A percentile compares a stretch with the other conserved stretches of the same genome.
phyloP scores from a whole-genome alignment of 2,329 filamentous ascomycete species.

The Cadophora sp. region DNA sequence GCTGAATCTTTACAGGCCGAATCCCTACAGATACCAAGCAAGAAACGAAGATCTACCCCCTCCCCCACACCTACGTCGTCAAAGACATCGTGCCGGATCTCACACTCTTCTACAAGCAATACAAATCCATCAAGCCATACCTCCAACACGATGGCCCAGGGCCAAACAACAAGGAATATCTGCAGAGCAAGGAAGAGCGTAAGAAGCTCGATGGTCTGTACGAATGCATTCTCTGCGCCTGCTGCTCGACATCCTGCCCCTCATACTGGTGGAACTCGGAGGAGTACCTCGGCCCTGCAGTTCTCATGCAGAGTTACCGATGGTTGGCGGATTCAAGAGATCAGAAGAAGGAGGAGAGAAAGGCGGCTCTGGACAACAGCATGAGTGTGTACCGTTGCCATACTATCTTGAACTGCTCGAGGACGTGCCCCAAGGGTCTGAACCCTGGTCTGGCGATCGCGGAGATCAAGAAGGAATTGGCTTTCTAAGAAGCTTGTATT shows the following conservation, averaged over 20 bases:
- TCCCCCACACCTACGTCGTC: slow-evolving; percentile 98
- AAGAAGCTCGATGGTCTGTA: slow-evolving; percentile 95
- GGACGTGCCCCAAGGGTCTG: slow-evolving; percentile 97
- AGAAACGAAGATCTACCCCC: slow-evolving; percentile 94
- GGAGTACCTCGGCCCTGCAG: slow-evolving; percentile 96
- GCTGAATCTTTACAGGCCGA: slow-evolving; percentile 69
- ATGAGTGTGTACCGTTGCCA: slow-evolving; percentile 99
- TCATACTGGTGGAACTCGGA: slow-evolving; percentile 99
- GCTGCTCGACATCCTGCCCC: slow-evolving; percentile 99
- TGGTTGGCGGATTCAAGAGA: slow-evolving; percentile 97
- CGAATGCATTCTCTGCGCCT: slow-evolving; percentile 99
- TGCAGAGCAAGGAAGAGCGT: slow-evolving; percentile 89
- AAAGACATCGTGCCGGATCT: slow-evolving; percentile 98
- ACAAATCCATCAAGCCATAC: slow-evolving; percentile 99
- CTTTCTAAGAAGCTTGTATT: slow-evolving; percentile 48
- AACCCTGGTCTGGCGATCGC: slow-evolving; percentile 96
- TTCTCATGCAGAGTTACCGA: slow-evolving; percentile 96
- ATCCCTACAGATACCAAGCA: slow-evolving; percentile 83
- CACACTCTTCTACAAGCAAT: slow-evolving; percentile 99
- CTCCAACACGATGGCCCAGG: slow-evolving; percentile 88
- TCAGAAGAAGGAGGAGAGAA: slow-evolving; percentile 85
- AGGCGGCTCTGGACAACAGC: slow-evolving; percentile 92
- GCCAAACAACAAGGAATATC: slow-evolving; percentile 88
- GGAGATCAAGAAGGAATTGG: slow-evolving; percentile 98
- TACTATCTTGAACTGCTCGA: slow-evolving; percentile 98